Evolutionary conservation across 495 filamentous ascomycete genomes (phyloP), one percentile per base, ranked within the genome.

Genomic region (Talaromyces adpressus): DNA sequence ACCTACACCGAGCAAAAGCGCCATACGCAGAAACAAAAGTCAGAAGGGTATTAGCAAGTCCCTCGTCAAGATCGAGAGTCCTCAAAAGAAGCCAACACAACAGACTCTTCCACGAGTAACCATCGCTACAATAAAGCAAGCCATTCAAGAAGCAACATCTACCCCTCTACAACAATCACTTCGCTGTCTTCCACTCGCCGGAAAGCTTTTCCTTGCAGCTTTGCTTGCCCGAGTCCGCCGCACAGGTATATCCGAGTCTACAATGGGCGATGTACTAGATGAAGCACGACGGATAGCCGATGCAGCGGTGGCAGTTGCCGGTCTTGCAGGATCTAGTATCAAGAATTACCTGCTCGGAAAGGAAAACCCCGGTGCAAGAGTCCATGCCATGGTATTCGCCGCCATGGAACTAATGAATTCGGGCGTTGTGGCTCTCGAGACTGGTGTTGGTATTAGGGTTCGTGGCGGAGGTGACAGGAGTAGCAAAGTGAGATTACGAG

Each of bases 101-200:
- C 22, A 56, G 30, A 29, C 22, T 16, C 39, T 71, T 79, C 90
- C 64, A 73, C 73, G 84, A 30, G 94, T 97, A 34, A 97, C 92
- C 0, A 98, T 98, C 67, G 85, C 89, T 36, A 96, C 91, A 1
- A 87, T 98, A 67, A 96, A 96, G 68, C 84, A 90, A 71, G 94
- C 94, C 18, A 98, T 99, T 72, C 87, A 89, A 68, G 95, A 99
- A 77, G 92, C 93, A 0, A 98, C 94, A 1, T 91, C 89, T 1
- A 96, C 88, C 64, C 93, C 95, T 1, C 77, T 99, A 49, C 93
- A 97, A 70, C 89, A 90, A 72, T 92, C 89, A 63, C 83, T 99
- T 27, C 87, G 91, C 52, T 80, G 85, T 12, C 84, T 97, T 14
- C 90, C 95, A 3, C 83, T 97, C 32, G 81, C 88, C 12, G 84